Evolutionary conservation across 2,329 filamentous ascomycete species (phyloP).

Genomic region (Diaporthe eres): DNA sequence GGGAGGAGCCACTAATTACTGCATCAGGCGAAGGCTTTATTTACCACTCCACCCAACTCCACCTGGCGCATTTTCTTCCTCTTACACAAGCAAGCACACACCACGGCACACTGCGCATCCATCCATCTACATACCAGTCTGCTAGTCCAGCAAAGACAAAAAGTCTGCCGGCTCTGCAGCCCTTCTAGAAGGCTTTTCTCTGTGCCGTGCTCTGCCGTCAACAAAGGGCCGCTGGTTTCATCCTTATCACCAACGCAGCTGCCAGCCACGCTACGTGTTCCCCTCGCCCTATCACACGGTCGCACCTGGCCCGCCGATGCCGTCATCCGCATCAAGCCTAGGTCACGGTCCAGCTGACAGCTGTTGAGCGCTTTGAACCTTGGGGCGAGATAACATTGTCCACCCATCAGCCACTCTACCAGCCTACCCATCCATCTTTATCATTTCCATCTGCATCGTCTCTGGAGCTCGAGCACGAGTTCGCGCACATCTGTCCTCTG

Average conservation of each 20-base stretch:
- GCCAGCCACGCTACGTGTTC: slow-evolving; percentile 13
- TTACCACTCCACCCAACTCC: slow-evolving; percentile 31
- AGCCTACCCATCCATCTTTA: neutral
- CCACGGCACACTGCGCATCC: neutral
- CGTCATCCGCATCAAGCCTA: slow-evolving; percentile 31
- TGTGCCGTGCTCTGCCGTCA: neutral
- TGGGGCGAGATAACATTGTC: slow-evolving; percentile 4
- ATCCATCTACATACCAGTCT: neutral
- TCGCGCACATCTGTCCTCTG: neutral
- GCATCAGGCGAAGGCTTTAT: slow-evolving; percentile 30
- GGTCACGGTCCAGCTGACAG: slow-evolving; percentile 20
- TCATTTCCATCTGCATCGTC: neutral
- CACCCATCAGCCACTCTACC: neutral
- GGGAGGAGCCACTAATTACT: slow-evolving; percentile 31
- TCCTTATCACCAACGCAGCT: slow-evolving; percentile 21
- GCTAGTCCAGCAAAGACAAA: neutral
- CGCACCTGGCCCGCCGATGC: slow-evolving; percentile 28
- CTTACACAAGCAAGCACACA: neutral
- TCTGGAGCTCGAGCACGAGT: neutral
- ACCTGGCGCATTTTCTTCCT: slow-evolving; percentile 20
- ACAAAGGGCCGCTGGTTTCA: slow-evolving; percentile 22
- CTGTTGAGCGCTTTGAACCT: slow-evolving; percentile 23
- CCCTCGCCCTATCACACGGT: slow-evolving; percentile 15
- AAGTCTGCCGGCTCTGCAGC: neutral
- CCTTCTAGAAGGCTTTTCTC: slow-evolving; percentile 10